A percentile compares a stretch with the other conserved stretches of the same genome.
These are phyloP conservation scores for Hypoxylon crocopeplum DNA, from an alignment of 495 filamentous ascomycete species.

Conservation along the genomic window DNA sequence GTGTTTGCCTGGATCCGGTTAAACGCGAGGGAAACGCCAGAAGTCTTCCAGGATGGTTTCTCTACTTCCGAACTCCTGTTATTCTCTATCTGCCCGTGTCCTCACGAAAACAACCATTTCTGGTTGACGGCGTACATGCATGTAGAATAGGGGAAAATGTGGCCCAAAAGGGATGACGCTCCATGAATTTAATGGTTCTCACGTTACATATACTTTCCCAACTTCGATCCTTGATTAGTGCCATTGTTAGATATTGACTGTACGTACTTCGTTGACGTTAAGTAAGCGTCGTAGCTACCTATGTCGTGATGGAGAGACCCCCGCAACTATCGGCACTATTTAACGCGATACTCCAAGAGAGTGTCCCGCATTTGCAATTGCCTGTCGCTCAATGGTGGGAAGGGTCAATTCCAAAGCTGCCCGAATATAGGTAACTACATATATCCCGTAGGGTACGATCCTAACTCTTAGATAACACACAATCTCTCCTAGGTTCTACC, in stretches of 20 bases:
- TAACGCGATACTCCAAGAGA: conserved; percentile 25
- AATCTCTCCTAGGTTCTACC: too few species aligned
- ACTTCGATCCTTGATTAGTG: too few species aligned
- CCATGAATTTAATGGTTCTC: conserved; percentile 36
- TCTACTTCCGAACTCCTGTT: conserved; percentile 43
- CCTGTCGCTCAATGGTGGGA: too few species aligned
- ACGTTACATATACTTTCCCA: conserved; percentile 10
- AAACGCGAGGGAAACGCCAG: conserved; percentile 39
- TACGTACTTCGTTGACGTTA: too few species aligned
- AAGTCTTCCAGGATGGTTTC: conserved; percentile 48
- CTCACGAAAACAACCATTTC: conserved; percentile 36
- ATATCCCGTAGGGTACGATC: too few species aligned
- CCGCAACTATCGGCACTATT: conserved; percentile 25
- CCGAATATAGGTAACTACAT: too few species aligned
- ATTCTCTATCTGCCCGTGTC: conserved; percentile 36
- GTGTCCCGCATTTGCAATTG: conserved; percentile 15
- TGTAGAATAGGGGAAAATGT: conserved; percentile 54
- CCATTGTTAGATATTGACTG: too few species aligned
- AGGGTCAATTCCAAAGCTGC: too few species aligned
- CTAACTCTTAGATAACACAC: too few species aligned
- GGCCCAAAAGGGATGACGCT: conserved; percentile 31
- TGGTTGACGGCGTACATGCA: conserved; percentile 51
- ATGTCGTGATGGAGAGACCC: conserved; percentile 25
- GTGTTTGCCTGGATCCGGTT: conserved; percentile 29
- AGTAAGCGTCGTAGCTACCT: conserved; percentile 16